Base-by-base conservation (phyloP, 2,329 filamentous ascomycete species). In the Penicillium sp. region DNA sequence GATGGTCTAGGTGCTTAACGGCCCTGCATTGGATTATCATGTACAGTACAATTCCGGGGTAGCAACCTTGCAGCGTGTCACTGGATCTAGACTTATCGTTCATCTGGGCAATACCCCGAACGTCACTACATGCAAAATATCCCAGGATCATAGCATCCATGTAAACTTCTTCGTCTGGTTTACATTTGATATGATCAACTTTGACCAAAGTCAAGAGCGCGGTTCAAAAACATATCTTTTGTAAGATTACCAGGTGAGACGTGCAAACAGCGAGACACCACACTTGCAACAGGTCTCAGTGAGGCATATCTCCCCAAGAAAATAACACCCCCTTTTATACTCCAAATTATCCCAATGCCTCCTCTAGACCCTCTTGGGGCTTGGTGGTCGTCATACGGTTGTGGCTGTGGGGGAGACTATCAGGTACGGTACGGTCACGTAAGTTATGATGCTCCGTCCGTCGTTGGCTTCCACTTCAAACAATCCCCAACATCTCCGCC, bases 371-470 rank as follows among this genome's bases (percentile, higher is more conserved):
- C 10, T 40, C 10, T 10, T n/a, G n/a, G 40, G 49, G 46, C 24
- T 50, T 38, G 6, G 14, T 27, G 27, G 36, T 21, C 47, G 62
- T 64, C 55, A 64, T 49, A 64, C 47, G 38, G 21, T 40, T 42
- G 51, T 49, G 43, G 49, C 55, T 63, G 61, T 58, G 61, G 62
- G 61, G 59, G 52, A 36, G 43, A 32, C 45, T 39, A 45, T 32
- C 48, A 38, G 46, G 63, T 63, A 65, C 49, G 60, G 63, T 65
- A 65, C 45, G 54, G 63, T 65, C 63, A 65, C 63, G 63, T 65
- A 65, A 64, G 50, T 63, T 63, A 60, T 55, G 63, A 61, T 62
- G 60, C 62, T 63, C 60, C 54, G 57, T 61, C 40, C 54, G 55
- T 44, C 56, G 48, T 62, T 54, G 47, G 60, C 60, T 58, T 55